Conservation (phyloP, 352 stramenopile genomes). For the Phytophthora constricta region DNA sequence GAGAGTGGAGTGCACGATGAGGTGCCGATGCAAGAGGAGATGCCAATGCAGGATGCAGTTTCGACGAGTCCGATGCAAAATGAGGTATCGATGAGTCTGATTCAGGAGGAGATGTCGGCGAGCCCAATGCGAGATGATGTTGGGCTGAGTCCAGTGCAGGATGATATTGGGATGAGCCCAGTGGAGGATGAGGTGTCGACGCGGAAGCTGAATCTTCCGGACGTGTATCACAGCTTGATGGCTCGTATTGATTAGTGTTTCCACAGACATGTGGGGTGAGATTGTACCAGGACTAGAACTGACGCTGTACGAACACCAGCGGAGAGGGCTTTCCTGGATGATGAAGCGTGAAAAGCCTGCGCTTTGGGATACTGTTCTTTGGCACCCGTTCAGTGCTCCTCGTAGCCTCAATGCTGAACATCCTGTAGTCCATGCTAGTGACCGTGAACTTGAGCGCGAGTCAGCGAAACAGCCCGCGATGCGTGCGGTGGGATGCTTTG, state of each 20-base stretch:
- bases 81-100: neutral
- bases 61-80: neutral
- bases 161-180: neutral
- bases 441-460: constrained; percentile 38
- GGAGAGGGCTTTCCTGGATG: constrained; percentile 73
- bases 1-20: neutral
- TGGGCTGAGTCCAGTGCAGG: too few species aligned
- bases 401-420: neutral
- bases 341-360: constrained; percentile 58
- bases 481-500: constrained; percentile 72
- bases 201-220: constrained; percentile 46
- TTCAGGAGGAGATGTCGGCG: neutral
- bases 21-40: neutral
- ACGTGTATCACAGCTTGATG: constrained; percentile 69
- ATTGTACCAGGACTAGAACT: constrained; percentile 62
- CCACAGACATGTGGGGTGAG: constrained; percentile 62
- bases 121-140: neutral
- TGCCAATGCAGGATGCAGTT: neutral
- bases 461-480: constrained; percentile 62
- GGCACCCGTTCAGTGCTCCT: constrained; percentile 55
- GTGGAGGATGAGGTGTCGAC: neutral
- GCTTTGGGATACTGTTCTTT: constrained; percentile 24
- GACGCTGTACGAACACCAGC: constrained; percentile 72
- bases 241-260: constrained; percentile 38
- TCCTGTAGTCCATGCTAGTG: neutral